A percentile compares a stretch with the other conserved stretches of the same genome.
Evolutionary conservation across 2,329 filamentous ascomycete genomes (phyloP).

Genomic region (Fusarium illudens): DNA sequence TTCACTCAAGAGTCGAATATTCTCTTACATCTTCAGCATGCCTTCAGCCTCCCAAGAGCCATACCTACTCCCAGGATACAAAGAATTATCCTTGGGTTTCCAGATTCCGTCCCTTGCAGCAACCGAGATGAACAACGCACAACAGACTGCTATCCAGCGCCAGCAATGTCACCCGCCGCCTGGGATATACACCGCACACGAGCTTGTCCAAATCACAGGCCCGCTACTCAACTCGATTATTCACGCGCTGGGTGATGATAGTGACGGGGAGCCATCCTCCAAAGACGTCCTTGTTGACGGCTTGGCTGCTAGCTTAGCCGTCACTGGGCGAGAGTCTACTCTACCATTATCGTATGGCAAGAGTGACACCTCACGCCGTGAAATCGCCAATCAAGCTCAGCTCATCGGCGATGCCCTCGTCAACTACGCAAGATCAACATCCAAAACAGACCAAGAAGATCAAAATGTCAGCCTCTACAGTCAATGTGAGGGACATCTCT

Average conservation of each 20-base stretch:
- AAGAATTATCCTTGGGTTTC: background rate
- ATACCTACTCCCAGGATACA: background rate
- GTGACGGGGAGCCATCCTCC: background rate
- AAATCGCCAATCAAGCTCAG: background rate
- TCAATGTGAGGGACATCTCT: background rate
- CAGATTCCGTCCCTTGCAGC: too few species aligned
- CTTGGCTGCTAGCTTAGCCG: background rate
- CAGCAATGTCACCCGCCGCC: background rate
- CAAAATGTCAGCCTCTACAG: background rate
- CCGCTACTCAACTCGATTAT: background rate
- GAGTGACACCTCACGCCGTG: background rate
- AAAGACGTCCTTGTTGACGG: background rate
- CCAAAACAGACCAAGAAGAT: background rate
- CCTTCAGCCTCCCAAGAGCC: background rate
- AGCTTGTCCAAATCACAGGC: background rate
- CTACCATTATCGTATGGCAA: background rate
- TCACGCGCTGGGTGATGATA: background rate
- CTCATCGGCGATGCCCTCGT: background rate
- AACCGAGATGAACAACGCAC: background rate
- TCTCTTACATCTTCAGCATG: background rate
- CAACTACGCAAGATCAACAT: background rate
- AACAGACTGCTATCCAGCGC: background rate
- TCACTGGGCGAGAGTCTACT: background rate
- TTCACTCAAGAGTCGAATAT: background rate
- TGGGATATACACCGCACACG: background rate